Base-by-base conservation (phyloP, 2,329 filamentous ascomycete genomes). In the Aspergillus sp. region DNA sequence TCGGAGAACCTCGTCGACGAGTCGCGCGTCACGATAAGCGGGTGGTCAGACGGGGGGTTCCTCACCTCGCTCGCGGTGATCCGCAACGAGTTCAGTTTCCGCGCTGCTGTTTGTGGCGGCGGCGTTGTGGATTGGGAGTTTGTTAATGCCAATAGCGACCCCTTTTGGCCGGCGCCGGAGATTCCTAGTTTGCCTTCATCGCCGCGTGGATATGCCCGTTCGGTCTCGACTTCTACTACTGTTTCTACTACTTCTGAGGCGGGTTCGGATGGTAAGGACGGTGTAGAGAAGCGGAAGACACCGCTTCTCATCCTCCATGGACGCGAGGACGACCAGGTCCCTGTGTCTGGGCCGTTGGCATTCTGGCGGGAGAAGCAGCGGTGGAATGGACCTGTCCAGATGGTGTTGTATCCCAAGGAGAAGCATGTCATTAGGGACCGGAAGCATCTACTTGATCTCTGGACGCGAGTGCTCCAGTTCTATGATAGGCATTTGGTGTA, bases 381-480 rank as follows among this genome's bases (percentile, higher is more conserved):
- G 13, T 51, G 54, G 54, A 47, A 56, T 20, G 54, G 54, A 7
- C 41, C 47, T 5, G 54, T 56, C 2, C 39, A 56, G 24, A 56
- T 56, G 54, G 30, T 56, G 18, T 17, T 56, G 3, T 51, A 56
- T 47, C 54, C 54, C 1, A 20, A 24, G 8, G 48, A 51, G 39
- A 47, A 24, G 3, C 54, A 51, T 47, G 48, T 51, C 24, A 47
- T 56, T 12, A 20, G 42, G 9, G 54, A 47, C 4, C 48, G 54
- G 9, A 51, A 41, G 17, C 39, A 56, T 13, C 13, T 56, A 34
- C 15, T 51, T 6, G 54, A 56, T 38, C 13, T 56, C 22, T 56
- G 54, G 48, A 45, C 47, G 30, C 17, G 54, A 13, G 48, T 34
- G 20, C 22, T 56, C n/a, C 18, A 32, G 8, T 51, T 51, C n/a